Evolutionary conservation across 805 yeast genomes (phyloP).

Genomic region (Candida boleticola): DNA sequence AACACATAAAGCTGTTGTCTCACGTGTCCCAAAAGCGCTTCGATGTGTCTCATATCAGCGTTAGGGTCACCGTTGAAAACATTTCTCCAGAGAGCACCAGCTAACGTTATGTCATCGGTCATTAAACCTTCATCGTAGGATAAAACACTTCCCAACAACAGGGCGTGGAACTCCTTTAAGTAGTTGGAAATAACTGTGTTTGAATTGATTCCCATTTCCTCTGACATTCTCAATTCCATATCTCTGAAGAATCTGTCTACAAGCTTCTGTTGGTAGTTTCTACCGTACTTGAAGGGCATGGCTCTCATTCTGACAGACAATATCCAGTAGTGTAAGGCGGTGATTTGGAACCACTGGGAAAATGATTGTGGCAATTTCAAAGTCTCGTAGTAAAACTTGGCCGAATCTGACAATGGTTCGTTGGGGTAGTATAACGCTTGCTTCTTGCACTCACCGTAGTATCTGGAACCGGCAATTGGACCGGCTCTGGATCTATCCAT

Average conservation of each 20-base stretch:
- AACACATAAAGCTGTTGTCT: slow-evolving; percentile 87
- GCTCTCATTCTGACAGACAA: slow-evolving; percentile 94
- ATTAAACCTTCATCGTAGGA: slow-evolving; percentile 91
- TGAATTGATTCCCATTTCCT: slow-evolving; percentile 80
- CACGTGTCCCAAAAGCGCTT: slow-evolving; percentile 85
- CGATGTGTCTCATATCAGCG: slow-evolving; percentile 78
- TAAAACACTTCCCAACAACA: slow-evolving; percentile 82
- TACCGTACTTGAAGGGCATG: slow-evolving; percentile 86
- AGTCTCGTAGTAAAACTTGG: slow-evolving; percentile 82
- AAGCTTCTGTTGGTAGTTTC: slow-evolving; percentile 86
- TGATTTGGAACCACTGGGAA: slow-evolving; percentile 95
- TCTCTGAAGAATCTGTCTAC: slow-evolving; percentile 88
- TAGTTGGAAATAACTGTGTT: slow-evolving; percentile 82
- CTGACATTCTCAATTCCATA: slow-evolving; percentile 79
- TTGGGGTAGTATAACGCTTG: slow-evolving; percentile 80
- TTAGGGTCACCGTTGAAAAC: slow-evolving; percentile 81
- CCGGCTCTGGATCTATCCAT: slow-evolving; percentile 94
- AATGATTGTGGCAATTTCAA: slow-evolving; percentile 81
- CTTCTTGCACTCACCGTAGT: slow-evolving; percentile 80
- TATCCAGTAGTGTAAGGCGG: slow-evolving; percentile 90
- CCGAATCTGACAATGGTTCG: slow-evolving; percentile 68
- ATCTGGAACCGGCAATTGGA: slow-evolving; percentile 87
- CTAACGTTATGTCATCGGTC: slow-evolving; percentile 74
- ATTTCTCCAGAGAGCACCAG: slow-evolving; percentile 86
- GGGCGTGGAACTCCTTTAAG: slow-evolving; percentile 86